Evolutionary conservation across 2,329 filamentous ascomycete species (phyloP), one percentile per base, ranked within the genome.

Genomic region (Colletotrichum cereale): DNA sequence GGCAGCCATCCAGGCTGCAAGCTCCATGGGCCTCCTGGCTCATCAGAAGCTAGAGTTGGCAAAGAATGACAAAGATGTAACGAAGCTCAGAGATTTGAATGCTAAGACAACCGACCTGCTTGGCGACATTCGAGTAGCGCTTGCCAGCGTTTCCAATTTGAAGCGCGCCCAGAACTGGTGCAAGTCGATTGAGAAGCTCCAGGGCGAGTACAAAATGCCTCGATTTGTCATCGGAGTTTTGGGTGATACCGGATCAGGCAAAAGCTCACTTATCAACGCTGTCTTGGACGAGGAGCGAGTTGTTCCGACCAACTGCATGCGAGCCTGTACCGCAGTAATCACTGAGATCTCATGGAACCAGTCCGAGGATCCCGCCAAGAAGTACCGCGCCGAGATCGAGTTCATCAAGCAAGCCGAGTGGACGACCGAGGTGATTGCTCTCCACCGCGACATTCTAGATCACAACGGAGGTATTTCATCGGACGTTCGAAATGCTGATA

Each of bases 241-340:
- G 3, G 90, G 89, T 0, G 88, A 86, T 65, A 91, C 90, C 0
- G 89, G 89, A 0, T 86, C 87, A 1, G 90, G 90, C 0, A 92
- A 92, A 75, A 88, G 85, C 26, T 89, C 86, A 2, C 81, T 91
- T 0, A 90, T 92, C 77, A 92, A 91, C 75, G 89, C 89, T 0
- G 76, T 92, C 42, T 81, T 91, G 0, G 88, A 91, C 38, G 87
- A 91, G 74, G 88, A 91, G 73, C 82, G 83, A 84, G 73, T 84
- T 7, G 71, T 82, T 0, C 82, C 79, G 0, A 83, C 81, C 0
- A 81, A 76, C 61, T 88, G 88, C 75, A 88, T 91, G 85, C 80
- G 87, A 36, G 89, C 89, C 0, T 91, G 89, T 67, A 92, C 89
- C 0, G 88, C 89, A 0, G 87, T 88, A 0, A 84, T 90, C 0